phyloP scores from a whole-genome alignment of 2,329 filamentous ascomycete species.

The Aureobasidium sp. region DNA sequence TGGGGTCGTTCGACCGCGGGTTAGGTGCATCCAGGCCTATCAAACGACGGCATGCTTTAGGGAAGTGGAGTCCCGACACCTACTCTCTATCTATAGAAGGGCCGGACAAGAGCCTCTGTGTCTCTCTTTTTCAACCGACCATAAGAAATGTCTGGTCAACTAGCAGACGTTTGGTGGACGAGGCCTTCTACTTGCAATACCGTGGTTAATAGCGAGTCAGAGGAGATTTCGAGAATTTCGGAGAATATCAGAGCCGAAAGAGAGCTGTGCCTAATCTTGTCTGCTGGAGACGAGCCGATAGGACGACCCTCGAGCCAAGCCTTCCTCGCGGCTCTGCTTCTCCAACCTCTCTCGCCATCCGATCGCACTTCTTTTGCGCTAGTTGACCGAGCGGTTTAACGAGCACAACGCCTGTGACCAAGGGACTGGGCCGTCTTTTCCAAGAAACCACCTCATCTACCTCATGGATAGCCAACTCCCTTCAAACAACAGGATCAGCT shows the following conservation, averaged over 20 bases:
- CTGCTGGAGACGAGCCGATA: background rate
- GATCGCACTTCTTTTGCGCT: background rate
- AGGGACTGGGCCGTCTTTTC: background rate
- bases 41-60: background rate
- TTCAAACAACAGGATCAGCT: background rate
- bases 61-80: background rate
- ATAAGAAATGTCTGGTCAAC: background rate
- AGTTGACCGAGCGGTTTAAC: background rate
- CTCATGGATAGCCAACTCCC: constrained; percentile 24
- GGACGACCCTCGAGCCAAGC: background rate
- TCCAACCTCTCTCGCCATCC: background rate
- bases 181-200: background rate
- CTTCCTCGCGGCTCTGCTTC: background rate
- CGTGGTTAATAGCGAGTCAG: background rate
- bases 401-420: background rate
- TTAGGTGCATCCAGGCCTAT: constrained; percentile 7
- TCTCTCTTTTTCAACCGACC: background rate
- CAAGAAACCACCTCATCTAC: background rate
- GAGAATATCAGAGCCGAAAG: background rate
- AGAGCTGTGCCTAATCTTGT: background rate
- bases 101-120: background rate
- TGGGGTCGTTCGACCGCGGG: constrained; percentile 6
- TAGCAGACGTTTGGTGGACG: background rate
- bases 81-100: background rate
- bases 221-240: constrained; percentile 7